Conservation (phyloP, 202 grass and related monocot species). For the Brachypodium distachyon region DNA sequence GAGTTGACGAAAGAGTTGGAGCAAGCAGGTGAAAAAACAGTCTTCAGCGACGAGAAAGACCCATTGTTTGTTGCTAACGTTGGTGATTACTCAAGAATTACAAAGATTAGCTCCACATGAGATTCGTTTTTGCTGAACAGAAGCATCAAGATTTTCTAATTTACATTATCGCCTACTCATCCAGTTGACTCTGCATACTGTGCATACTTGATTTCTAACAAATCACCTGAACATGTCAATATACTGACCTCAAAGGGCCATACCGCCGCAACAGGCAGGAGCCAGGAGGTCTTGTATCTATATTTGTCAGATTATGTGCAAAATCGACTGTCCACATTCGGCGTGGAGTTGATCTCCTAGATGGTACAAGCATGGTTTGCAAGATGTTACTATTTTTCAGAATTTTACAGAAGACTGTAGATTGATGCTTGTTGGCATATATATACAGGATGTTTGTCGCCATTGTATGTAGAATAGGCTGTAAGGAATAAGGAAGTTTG, state of each 20-base stretch:
- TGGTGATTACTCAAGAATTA: slow-evolving; percentile 78
- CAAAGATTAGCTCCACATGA: slow-evolving; percentile 62
- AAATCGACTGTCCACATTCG: not conserved
- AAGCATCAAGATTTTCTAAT: not conserved
- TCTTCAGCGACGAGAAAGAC: slow-evolving; percentile 57
- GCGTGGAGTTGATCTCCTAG: no score
- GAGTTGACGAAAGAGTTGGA: slow-evolving; percentile 76
- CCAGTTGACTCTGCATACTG: no score
- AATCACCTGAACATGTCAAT: not conserved
- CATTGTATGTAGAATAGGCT: not conserved
- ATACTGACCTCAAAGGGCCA: not conserved
- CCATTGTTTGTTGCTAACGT: slow-evolving; percentile 89
- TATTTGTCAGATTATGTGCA: not conserved
- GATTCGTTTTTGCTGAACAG: not conserved
- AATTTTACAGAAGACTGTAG: not conserved
- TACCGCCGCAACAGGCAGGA: not conserved
- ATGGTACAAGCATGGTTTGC: not conserved
- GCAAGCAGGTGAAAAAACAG: slow-evolving; percentile 44
- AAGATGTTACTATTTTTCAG: not conserved
- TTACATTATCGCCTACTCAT: not conserved
- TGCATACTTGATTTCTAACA: slow-evolving; percentile 7
- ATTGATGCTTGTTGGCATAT: not conserved
- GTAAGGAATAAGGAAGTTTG: not conserved
- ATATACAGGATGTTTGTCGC: not conserved
- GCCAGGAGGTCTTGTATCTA: not conserved